A percentile compares a stretch with the other conserved stretches of the same genome.
Evolutionary conservation across 2,329 filamentous ascomycete genomes (phyloP).

Genomic region (Ophiostoma australiae): DNA sequence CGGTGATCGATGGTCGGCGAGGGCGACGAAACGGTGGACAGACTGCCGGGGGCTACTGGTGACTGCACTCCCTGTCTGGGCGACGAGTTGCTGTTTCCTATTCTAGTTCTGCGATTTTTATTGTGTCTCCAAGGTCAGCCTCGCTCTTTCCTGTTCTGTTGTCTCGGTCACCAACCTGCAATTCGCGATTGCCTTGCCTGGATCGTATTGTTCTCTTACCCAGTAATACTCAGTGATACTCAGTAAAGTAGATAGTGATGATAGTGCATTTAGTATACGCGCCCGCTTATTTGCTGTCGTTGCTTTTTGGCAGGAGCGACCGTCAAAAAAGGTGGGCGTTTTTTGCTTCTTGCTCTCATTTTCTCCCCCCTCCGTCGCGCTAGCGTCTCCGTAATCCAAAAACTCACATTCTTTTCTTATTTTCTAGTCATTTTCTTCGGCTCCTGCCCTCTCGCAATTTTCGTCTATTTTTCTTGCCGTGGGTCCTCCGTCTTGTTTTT

Average conservation of each 20-base stretch:
- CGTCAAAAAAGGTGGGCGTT: background rate
- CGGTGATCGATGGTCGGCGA: background rate
- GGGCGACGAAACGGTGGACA: background rate
- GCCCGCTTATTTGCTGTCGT: background rate
- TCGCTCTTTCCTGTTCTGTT: background rate
- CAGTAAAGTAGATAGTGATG: background rate
- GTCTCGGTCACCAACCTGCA: background rate
- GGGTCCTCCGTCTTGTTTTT: constrained; percentile 15
- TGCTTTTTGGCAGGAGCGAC: background rate
- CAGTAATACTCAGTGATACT: no score
- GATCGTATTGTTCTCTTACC: background rate
- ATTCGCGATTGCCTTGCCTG: background rate
- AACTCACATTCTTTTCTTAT: background rate
- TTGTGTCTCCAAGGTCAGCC: background rate
- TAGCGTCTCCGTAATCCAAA: constrained; percentile 3
- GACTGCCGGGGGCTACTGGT: background rate
- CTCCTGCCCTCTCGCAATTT: background rate
- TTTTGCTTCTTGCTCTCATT: background rate
- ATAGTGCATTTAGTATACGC: background rate
- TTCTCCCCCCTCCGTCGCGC: background rate
- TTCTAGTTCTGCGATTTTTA: background rate
- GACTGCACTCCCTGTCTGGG: background rate
- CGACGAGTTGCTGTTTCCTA: background rate
- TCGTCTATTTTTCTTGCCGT: background rate
- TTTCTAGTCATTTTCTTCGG: background rate